Evolutionary conservation across 1,139 yeast species (phyloP), one percentile per base, ranked within the genome.

Genomic region (Suhomyces guaymorum): DNA sequence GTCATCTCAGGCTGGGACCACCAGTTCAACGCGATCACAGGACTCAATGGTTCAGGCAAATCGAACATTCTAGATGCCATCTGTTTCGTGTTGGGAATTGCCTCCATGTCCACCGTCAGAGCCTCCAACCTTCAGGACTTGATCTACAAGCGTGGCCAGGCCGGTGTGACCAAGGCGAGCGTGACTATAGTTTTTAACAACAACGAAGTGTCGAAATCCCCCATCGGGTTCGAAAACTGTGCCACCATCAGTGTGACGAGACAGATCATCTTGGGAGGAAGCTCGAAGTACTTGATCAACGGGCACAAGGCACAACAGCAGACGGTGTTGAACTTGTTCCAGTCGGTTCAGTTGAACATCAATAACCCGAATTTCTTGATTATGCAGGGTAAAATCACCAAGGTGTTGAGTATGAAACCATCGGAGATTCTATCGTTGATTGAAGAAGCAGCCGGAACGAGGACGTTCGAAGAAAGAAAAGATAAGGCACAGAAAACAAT

Each of bases 341-440:
- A 92, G 57, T 84, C 95, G 9, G 96, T 94, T 12, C 98, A 94
- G 60, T 73, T 94, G 44, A 94, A 94, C 55, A 90, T 94, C 59
- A 92, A 94, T 57, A 92, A 92, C 54, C 98, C 98, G 22, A 94
- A 92, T 59, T 94, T 94, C 60, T 72, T 94, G 51, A 94, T 94
- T 53, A 92, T 94, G 98, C 99, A 94, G 63, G 99, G 99, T 41
- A 85, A 88, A 54, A 94, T 94, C 61, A 94, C 98, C 22, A 92
- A 94, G 57, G 97, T 94, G 40, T 73, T 94, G 53, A 92, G 94
- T 59, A 92, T 92, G 98, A 89, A 87, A 52, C 95, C 98, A 1
- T 65, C 78, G 2, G 98, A 94, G 57, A 86, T 90, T 22, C 64
- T 94, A 48, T 82, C 96, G 3, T 71, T 92, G 48, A 89, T 94